phyloP scores from a whole-genome alignment of 2,329 filamentous ascomycete genomes.

The Podosphaera aphanis region DNA sequence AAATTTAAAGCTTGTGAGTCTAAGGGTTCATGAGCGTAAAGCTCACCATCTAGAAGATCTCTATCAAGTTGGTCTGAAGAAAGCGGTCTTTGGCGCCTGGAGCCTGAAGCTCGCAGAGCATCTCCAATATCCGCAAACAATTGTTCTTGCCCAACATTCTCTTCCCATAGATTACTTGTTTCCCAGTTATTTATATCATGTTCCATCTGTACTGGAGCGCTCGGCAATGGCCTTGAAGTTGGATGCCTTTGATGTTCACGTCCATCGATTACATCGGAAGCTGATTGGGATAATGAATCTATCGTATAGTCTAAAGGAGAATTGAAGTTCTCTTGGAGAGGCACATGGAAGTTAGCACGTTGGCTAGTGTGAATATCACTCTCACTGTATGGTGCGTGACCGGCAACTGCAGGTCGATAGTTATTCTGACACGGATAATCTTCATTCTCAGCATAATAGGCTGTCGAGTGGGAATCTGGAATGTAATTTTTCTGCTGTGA shows the following conservation, averaged over 20 bases:
- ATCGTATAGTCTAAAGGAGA: constrained; percentile 2
- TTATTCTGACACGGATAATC: constrained; percentile 8
- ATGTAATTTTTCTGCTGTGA: constrained; percentile 10
- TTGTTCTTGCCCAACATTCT: constrained; percentile 15
- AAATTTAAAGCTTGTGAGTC: constrained; percentile 25
- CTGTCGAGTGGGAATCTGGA: constrained; percentile 4
- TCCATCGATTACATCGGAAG: not conserved
- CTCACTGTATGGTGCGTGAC: constrained; percentile 9
- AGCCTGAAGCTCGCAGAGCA: constrained; percentile 10
- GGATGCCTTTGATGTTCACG: constrained; percentile 15
- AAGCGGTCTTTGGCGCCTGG: constrained; percentile 5
- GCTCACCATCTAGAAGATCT: constrained; percentile 23
- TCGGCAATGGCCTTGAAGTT: constrained; percentile 15
- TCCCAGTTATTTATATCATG: constrained; percentile 1
- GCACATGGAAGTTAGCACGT: not conserved
- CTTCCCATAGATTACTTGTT: constrained; percentile 13
- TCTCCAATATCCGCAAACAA: constrained; percentile 17
- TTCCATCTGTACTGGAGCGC: constrained; percentile 12
- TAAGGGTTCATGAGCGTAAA: constrained; percentile 27
- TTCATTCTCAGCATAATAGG: constrained; percentile 13
- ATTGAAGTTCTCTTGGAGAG: not conserved
- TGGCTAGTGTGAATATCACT: constrained; percentile 3
- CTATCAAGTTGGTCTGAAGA: constrained; percentile 18
- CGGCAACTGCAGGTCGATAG: constrained; percentile 7
- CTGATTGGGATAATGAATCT: constrained; percentile 5